phyloP scores from a whole-genome alignment of 768 basidiomycete species.

The Lanmaoa rubissima region DNA sequence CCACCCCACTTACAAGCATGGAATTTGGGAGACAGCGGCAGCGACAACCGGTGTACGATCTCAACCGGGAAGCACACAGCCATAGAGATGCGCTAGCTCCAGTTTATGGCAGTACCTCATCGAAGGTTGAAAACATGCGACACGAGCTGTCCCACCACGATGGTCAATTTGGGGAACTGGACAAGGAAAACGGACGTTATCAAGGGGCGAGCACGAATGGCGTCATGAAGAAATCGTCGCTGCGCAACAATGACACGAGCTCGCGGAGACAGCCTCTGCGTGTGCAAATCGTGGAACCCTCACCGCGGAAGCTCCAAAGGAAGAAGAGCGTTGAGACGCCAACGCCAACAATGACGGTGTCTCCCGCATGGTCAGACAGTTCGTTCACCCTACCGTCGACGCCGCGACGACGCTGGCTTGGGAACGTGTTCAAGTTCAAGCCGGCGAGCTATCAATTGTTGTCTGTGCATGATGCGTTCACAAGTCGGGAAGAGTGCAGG shows the following conservation, averaged over 20 bases:
- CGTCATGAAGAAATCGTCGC: constrained; percentile 44
- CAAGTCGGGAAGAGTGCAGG: constrained; percentile 72
- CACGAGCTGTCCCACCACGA: not conserved
- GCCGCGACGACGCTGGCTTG: constrained; percentile 73
- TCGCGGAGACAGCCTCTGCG: constrained; percentile 24
- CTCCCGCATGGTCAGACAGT: constrained; percentile 46
- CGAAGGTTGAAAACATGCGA: constrained; percentile 3
- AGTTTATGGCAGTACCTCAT: constrained; percentile 6
- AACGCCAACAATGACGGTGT: constrained; percentile 25
- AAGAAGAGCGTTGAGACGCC: constrained; percentile 20
- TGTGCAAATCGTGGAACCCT: constrained; percentile 58
- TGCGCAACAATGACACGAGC: constrained; percentile 32
- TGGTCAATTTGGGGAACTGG: constrained; percentile 26
- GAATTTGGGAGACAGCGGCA: constrained; percentile 21
- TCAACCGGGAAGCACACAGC: not conserved
- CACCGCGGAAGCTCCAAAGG: constrained; percentile 36
- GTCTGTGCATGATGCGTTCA: constrained; percentile 57
- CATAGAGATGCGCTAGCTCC: constrained; percentile 40
- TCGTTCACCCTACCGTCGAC: constrained; percentile 45
- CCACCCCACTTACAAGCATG: constrained; percentile 12
- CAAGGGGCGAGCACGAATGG: constrained; percentile 3
- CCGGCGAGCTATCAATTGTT: constrained; percentile 56
- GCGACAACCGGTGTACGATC: constrained; percentile 8
- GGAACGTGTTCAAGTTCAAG: constrained; percentile 85
- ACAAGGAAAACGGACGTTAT: constrained; percentile 58